Percentiles rank a stretch among this genome's conserved stretches.
Evolutionary conservation across 805 yeast species (phyloP).

Genomic region (Yarrowia sp.): DNA sequence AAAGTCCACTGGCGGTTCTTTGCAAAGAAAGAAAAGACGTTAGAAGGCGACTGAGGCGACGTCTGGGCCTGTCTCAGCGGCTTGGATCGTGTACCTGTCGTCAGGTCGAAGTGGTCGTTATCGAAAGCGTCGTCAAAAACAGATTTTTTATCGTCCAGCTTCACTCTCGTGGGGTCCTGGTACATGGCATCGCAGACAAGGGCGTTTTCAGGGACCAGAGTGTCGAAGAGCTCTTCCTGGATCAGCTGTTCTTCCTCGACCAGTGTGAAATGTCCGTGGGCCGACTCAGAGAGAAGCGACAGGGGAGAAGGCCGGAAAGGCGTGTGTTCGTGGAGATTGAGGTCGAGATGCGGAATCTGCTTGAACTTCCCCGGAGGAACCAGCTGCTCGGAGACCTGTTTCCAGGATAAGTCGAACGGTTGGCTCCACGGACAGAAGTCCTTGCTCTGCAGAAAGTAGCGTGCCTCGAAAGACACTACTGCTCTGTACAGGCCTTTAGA

Average conservation of each 20-base stretch:
- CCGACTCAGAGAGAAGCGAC: not conserved
- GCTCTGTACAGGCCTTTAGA: not conserved
- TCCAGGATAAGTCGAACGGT: not conserved
- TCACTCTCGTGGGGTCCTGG: not conserved
- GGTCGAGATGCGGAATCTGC: constrained; percentile 5
- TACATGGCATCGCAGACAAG: not conserved
- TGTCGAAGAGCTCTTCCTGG: not conserved
- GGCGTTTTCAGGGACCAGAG: not conserved
- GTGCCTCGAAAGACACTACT: not conserved
- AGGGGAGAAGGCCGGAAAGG: not conserved
- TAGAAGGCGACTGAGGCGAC: not conserved
- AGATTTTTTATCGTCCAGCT: not conserved
- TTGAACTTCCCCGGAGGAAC: not conserved
- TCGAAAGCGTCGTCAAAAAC: not conserved
- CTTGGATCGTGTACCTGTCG: not conserved
- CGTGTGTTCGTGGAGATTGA: constrained; percentile 1
- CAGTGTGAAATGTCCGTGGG: not conserved
- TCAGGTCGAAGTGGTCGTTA: not conserved
- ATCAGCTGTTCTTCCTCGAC: constrained; percentile 3
- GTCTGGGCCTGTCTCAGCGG: not conserved
- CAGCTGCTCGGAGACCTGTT: not conserved
- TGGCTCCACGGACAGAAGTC: constrained; percentile 19
- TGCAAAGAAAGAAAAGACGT: not conserved
- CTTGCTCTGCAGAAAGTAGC: not conserved
- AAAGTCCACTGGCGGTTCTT: not conserved